phyloP scores from a whole-genome alignment of 768 basidiomycete species.

The Flagelloscypha sp. region DNA sequence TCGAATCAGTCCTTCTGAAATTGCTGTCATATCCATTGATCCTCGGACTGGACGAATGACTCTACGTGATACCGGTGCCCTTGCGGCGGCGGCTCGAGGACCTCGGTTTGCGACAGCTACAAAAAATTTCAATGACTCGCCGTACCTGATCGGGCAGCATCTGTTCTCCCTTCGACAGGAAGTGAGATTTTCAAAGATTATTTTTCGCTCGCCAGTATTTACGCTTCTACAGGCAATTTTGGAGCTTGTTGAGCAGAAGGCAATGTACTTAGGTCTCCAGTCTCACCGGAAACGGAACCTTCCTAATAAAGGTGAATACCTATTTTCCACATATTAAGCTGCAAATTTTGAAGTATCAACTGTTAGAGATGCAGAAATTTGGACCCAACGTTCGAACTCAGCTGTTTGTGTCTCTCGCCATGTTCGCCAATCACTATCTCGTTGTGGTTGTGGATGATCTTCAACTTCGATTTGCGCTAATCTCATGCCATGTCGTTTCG shows the following conservation, averaged over 20 bases:
- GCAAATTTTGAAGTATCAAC: not conserved
- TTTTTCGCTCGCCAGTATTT: slow-evolving; percentile 1
- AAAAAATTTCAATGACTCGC: slow-evolving; percentile 63
- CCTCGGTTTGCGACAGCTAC: slow-evolving; percentile 53
- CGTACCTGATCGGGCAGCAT: slow-evolving; percentile 46
- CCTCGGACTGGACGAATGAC: slow-evolving; percentile 70
- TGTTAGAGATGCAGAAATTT: slow-evolving; percentile 59
- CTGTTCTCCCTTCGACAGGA: slow-evolving; percentile 52
- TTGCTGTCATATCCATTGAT: slow-evolving; percentile 72
- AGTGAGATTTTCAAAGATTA: slow-evolving; percentile 32
- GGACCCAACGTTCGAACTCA: slow-evolving; percentile 53
- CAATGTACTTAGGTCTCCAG: slow-evolving; percentile 76
- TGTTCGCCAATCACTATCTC: slow-evolving; percentile 75
- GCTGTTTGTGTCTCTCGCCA: slow-evolving; percentile 70
- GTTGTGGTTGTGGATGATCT: slow-evolving; percentile 75
- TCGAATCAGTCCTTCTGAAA: slow-evolving; percentile 68
- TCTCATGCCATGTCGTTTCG: slow-evolving; percentile 50
- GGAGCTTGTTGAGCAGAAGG: slow-evolving; percentile 78
- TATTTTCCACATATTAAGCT: not conserved
- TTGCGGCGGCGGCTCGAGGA: slow-evolving; percentile 65
- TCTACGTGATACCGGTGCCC: slow-evolving; percentile 73
- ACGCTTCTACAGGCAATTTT: slow-evolving; percentile 58
- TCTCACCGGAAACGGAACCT: slow-evolving; percentile 66
- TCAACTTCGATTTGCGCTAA: slow-evolving; percentile 74
- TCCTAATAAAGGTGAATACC: slow-evolving; percentile 44